phyloP scores from a whole-genome alignment of 1,284 basidiomycete species.

The Calocybe gambosa region DNA sequence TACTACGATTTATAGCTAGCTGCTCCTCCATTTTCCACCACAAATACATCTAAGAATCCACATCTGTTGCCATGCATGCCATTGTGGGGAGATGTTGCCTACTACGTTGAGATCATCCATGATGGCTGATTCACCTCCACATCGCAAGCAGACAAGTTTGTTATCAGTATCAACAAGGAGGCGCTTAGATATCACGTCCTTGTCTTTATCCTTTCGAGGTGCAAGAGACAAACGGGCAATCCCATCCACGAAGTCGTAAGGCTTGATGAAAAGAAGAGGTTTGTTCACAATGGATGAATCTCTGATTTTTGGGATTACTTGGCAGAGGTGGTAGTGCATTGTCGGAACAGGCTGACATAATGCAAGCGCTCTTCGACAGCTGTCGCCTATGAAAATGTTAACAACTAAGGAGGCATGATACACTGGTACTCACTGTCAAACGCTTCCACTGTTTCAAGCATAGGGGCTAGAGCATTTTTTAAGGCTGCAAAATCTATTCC shows the following conservation, averaged over 20 bases:
- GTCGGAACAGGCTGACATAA: conserved; percentile 45
- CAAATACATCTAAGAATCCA: conserved; percentile 61
- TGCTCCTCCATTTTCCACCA: conserved; percentile 56
- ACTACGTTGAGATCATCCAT: conserved; percentile 24
- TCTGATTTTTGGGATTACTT: conserved; percentile 40
- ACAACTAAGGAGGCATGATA: neutral
- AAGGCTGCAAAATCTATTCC: conserved; percentile 54
- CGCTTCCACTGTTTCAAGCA: conserved; percentile 25
- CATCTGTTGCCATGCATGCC: conserved; percentile 57
- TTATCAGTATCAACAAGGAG: conserved; percentile 33
- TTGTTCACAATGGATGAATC: conserved; percentile 50
- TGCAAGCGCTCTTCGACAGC: conserved; percentile 44
- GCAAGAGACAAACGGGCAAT: conserved; percentile 32
- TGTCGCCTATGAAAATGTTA: conserved; percentile 33
- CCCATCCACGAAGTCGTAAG: conserved; percentile 59
- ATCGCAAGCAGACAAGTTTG: conserved; percentile 49
- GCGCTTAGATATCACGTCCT: conserved; percentile 60
- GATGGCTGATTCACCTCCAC: conserved; percentile 51
- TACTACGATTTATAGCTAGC: neutral
- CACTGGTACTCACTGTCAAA: conserved; percentile 24
- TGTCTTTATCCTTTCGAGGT: conserved; percentile 36
- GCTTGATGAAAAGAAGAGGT: conserved; percentile 62
- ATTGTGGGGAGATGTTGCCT: conserved; percentile 35
- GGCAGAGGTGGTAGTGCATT: conserved; percentile 36
- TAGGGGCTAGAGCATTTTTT: conserved; percentile 36